Evolutionary conservation across 345 rosid species (phyloP).

Genomic region (Melastoma malabathricum): DNA sequence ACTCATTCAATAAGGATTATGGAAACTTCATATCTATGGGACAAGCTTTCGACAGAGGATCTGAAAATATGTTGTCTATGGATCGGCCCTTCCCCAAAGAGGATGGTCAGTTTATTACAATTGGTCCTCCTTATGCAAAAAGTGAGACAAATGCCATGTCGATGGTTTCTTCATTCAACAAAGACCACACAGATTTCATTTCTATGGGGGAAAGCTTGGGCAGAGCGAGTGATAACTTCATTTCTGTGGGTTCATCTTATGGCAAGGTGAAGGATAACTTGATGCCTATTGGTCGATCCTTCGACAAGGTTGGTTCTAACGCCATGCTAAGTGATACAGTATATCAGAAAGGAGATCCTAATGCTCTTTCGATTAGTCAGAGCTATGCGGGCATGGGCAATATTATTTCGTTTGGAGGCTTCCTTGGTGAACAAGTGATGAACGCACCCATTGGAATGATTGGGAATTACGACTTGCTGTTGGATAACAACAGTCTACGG

Average conservation of each 20-base stretch:
- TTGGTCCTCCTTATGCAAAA: constrained; percentile 31
- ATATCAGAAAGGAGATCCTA: constrained; percentile 26
- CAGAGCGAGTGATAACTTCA: constrained; percentile 23
- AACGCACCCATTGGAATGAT: constrained; percentile 23
- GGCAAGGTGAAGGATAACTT: constrained; percentile 19
- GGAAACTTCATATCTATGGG: constrained; percentile 22
- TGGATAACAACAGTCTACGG: constrained; percentile 18
- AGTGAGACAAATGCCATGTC: constrained; percentile 19
- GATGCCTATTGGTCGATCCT: constrained; percentile 13
- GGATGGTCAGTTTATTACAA: constrained; percentile 19
- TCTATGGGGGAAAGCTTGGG: constrained; percentile 19
- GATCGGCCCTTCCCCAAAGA: constrained; percentile 24
- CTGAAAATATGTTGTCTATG: constrained; percentile 19
- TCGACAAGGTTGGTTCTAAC: constrained; percentile 17
- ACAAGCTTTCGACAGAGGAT: constrained; percentile 18
- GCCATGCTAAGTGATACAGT: constrained; percentile 10
- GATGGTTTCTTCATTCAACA: constrained; percentile 20
- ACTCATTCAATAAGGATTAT: constrained; percentile 17
- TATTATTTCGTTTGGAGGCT: constrained; percentile 30
- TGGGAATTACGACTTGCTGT: constrained; percentile 22
- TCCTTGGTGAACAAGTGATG: constrained; percentile 25
- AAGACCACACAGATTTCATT: constrained; percentile 19
- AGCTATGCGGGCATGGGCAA: constrained; percentile 24
- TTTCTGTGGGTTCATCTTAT: constrained; percentile 18
- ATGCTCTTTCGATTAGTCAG: constrained; percentile 25